Percentiles rank a stretch among this genome's conserved stretches.
These are phyloP conservation scores for Sclerospora graminicola DNA, from an alignment of 352 stramenopile species.

Conservation along the genomic window DNA sequence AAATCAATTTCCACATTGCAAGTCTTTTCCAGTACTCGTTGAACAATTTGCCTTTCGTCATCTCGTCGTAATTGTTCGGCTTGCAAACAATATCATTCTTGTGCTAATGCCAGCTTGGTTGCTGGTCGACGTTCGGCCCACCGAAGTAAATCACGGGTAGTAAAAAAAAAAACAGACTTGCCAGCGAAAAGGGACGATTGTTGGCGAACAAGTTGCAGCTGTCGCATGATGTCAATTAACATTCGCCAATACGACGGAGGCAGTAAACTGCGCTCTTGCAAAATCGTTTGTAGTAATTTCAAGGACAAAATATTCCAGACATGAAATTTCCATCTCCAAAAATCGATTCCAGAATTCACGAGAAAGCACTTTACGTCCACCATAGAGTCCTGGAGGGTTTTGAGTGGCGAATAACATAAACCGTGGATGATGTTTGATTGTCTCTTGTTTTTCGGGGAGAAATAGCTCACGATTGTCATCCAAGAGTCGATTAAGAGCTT, in stretches of 20 bases:
- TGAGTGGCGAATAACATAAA: constrained; percentile 99
- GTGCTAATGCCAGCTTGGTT: constrained; percentile 79
- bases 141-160: constrained; percentile 96
- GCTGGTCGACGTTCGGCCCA: constrained; percentile 92
- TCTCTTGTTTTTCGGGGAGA: constrained; percentile 98
- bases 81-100: constrained; percentile 91
- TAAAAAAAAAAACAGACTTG: constrained; percentile 98
- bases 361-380: constrained; percentile 97
- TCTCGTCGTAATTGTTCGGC: constrained; percentile 94
- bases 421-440: constrained; percentile 93
- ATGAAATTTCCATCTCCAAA: constrained; percentile 98
- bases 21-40: constrained; percentile 91
- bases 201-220: constrained; percentile 87
- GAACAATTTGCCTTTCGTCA: constrained; percentile 94
- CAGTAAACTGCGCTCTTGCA: constrained; percentile 92
- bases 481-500: constrained; percentile 98
- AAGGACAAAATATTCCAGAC: no score
- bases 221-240: constrained; percentile 96
- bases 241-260: constrained; percentile 93
- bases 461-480: constrained; percentile 99
- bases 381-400: constrained; percentile 97
- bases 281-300: constrained; percentile 96
- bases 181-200: constrained; percentile 95
- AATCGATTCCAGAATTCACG: constrained; percentile 99
- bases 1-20: constrained; percentile 94